These are phyloP conservation scores for Orbilia blumenaviensis DNA, from an alignment of 2,329 filamentous ascomycete species.

Conservation along the genomic window DNA sequence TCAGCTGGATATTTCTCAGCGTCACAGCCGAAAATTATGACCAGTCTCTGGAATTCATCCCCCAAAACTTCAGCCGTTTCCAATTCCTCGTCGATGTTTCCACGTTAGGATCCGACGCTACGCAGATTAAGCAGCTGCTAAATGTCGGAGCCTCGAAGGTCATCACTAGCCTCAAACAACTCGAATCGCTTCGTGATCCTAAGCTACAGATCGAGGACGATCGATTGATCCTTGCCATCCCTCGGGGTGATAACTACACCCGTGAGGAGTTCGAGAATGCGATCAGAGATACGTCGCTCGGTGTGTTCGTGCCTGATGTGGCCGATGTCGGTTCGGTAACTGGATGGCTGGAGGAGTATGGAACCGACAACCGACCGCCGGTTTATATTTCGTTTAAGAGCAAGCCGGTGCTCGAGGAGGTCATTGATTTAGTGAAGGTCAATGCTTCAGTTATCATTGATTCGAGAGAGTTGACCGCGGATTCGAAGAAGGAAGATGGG, in stretches of 20 bases:
- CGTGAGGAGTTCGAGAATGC: slow-evolving; percentile 56
- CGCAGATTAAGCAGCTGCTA: slow-evolving; percentile 77
- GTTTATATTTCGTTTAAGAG: slow-evolving; percentile 66
- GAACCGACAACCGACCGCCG: slow-evolving; percentile 63
- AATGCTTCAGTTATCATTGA: slow-evolving; percentile 76
- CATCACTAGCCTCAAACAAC: slow-evolving; percentile 77
- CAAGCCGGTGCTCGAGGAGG: slow-evolving; percentile 61
- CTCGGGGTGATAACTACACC: slow-evolving; percentile 58
- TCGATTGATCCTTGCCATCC: slow-evolving; percentile 68
- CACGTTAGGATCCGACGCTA: slow-evolving; percentile 72
- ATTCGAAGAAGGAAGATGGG: slow-evolving; percentile 67
- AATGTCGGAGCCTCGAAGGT: slow-evolving; percentile 85
- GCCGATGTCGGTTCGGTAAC: slow-evolving; percentile 62
- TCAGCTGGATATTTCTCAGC: slow-evolving; percentile 68
- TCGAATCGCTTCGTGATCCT: slow-evolving; percentile 66
- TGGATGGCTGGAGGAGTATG: slow-evolving; percentile 65
- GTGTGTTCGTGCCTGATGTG: slow-evolving; percentile 57
- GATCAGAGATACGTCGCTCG: slow-evolving; percentile 56
- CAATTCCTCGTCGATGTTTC: slow-evolving; percentile 80
- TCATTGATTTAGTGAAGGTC: slow-evolving; percentile 62
- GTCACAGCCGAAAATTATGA: slow-evolving; percentile 65
- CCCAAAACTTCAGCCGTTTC: slow-evolving; percentile 67
- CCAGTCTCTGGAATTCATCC: slow-evolving; percentile 66
- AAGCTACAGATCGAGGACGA: slow-evolving; percentile 65
- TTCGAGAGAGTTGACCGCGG: slow-evolving; percentile 74